These are phyloP conservation scores for Helianthus annuus DNA, from an alignment of 129 eudicot species.

Conservation along the genomic window DNA sequence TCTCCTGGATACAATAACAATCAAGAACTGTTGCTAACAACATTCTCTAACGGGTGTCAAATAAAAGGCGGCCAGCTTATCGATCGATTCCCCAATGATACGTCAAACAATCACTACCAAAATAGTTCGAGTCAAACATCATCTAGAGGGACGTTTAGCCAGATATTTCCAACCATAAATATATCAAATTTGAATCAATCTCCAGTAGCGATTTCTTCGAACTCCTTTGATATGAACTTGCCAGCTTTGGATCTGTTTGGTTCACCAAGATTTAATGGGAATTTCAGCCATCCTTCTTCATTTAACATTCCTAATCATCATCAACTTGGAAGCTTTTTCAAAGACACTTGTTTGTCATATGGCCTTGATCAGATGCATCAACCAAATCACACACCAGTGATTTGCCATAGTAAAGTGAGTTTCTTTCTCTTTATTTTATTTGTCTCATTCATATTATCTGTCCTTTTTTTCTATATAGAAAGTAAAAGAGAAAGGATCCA, in stretches of 20 bases:
- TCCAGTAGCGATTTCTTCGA: conserved; percentile 30
- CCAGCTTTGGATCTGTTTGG: conserved; percentile 74
- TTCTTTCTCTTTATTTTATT: conserved; percentile 11
- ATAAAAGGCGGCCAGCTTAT: conserved; percentile 41
- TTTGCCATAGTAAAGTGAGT: conserved; percentile 59
- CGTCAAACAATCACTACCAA: conserved; percentile 20
- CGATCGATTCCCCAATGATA: conserved; percentile 32
- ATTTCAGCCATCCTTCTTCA: conserved; percentile 36
- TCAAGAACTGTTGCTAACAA: conserved; percentile 49
- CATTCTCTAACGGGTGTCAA: conserved; percentile 54
- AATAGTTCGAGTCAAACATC: conserved; percentile 26
- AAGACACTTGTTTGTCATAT: conserved; percentile 45
- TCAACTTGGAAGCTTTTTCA: conserved; percentile 45
- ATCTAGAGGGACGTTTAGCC: conserved; percentile 52
- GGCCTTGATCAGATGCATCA: conserved; percentile 63
- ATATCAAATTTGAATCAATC: conserved; percentile 47
- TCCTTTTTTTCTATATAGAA: background rate
- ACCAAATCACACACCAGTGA: conserved; percentile 40
- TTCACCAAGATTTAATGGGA: conserved; percentile 54
- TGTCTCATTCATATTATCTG: conserved; percentile 22
- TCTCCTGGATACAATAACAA: conserved; percentile 31
- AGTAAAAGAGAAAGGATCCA: conserved; percentile 27
- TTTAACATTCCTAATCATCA: conserved; percentile 33
- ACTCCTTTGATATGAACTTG: conserved; percentile 66
- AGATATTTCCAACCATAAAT: conserved; percentile 72